Base-by-base conservation (phyloP, 345 rosid species). In the Salix arbutifolia region DNA sequence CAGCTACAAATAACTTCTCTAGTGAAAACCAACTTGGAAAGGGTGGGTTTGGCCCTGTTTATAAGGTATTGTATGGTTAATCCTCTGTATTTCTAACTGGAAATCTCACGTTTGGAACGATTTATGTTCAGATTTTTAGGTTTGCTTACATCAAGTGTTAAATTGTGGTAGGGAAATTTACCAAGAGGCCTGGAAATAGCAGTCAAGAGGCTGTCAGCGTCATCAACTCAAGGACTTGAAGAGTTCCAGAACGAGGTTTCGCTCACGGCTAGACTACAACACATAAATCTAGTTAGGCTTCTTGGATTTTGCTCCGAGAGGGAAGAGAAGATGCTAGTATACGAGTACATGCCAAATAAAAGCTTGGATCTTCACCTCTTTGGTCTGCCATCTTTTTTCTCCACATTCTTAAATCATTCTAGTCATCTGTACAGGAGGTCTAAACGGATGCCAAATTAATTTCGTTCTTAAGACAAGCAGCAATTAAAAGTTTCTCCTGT, bases 11-110 rank as follows among this genome's bases (percentile, higher is more conserved):
- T 25, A 67, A 80, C 75, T 87, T 87, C 77, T 80, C 83, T 0
- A 26, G 52, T n/a, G 80, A 74, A 77, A 87, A 85, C 60, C 78
- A 70, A 71, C 79, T 87, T 31, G 87, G 88, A 35, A 77, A 84
- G 73, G 90, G 88, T 67, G 90, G 88, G 18, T 87, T 71, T 76
- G 88, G 87, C 19, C 87, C 88, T 14, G 87, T 87, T n/a, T 83
- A 85, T 52, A 83, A 76, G 85, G 85, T 83, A 56, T 19, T 79
- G 17, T 46, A 46, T 4, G 18, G 52, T 46, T 46, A 13, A 46
- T 12, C 18, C 52, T 12, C 6, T 46, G 18, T 46, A 46, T 46
- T 46, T 17, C 52, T 46, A 1, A 46, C 6, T 12, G 18, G 6
- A 14, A 46, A 5, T 46, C 52, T 46, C 52, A 46, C 6, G 18